A percentile compares a stretch with the other conserved stretches of the same genome.
These are phyloP conservation scores for Ceratobasidium sp. DNA, from an alignment of 1,284 basidiomycete species.

Conservation along the genomic window DNA sequence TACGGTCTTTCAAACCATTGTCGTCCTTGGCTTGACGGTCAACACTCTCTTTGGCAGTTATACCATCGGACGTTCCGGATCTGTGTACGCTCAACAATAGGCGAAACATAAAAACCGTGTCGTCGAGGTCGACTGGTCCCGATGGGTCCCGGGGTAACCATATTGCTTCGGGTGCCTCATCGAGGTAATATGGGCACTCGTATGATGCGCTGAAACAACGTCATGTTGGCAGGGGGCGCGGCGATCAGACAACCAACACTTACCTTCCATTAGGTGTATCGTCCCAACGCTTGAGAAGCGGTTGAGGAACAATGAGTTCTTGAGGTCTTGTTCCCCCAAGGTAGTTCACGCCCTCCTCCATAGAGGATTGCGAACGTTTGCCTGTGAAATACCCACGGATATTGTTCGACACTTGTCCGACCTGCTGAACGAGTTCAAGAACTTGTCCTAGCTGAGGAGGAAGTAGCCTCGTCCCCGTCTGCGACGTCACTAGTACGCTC, in stretches of 20 bases:
- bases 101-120: conserved; percentile 31
- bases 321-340: conserved; percentile 9
- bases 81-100: conserved; percentile 24
- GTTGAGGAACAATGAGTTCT: not conserved
- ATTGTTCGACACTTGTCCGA: conserved; percentile 10
- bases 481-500: not conserved
- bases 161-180: conserved; percentile 21
- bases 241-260: not conserved
- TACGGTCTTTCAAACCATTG: not conserved
- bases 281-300: conserved; percentile 22
- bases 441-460: conserved; percentile 11
- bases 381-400: conserved; percentile 3
- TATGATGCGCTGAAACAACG: conserved; percentile 16
- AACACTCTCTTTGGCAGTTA: not conserved
- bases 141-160: conserved; percentile 37
- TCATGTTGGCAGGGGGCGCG: no score
- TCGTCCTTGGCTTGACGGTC: not conserved
- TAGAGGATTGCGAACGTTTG: not conserved
- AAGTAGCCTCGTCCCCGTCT: not conserved
- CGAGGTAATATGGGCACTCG: conserved; percentile 37
- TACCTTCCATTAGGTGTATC: conserved; percentile 37
- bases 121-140: conserved; percentile 34
- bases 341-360: conserved; percentile 28
- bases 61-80: not conserved
- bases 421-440: conserved; percentile 33